Evolutionary conservation across 2,329 filamentous ascomycete species (phyloP), one percentile per base, ranked within the genome.

Genomic region (Davidsoniella neocaledoniae): DNA sequence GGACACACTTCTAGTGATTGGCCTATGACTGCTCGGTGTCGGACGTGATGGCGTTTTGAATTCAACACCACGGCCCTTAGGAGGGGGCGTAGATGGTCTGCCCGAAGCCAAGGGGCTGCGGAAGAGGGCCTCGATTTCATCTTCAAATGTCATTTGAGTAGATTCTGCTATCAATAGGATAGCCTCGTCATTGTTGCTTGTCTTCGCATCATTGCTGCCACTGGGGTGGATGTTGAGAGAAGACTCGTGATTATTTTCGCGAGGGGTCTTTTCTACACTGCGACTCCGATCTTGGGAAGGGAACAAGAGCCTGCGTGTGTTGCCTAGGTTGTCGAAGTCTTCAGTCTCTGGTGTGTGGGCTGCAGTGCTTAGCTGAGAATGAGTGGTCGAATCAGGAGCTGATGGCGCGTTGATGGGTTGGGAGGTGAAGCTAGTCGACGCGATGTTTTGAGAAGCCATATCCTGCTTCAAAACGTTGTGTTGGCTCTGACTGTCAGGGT

Each of bases 241-340:
- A 9, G 6, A 12, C 29, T 33, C 29, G 29, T 33, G 29, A 12
- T 12, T 9, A 12, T 9, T 12, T 12, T 33, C 2, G 8, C 29
- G 8, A 33, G 29, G 29, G 8, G 29, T 33, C 8, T 12, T 33
- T 33, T 33, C 29, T 9, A 12, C 12, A 12, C 29, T 1, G 55
- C 81, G 82, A 41, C 79, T 72, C 2, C 84, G 84, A 0, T 83
- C 26, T 12, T 41, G 43, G 21, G 16, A 87, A 1, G 85, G 82
- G 58, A 91, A 91, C 1, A 91, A 69, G 2, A 88, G 64, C 52
- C 86, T 72, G 53, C 82, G 73, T 0, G 82, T 87, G 47, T 61
- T 64, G 33, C 74, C 76, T 16, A 71, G 62, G 10, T 65, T 62
- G n/a, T 36, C 37, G 12, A 48, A 52, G 10, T 52, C 50, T 44